A percentile compares a stretch with the other conserved stretches of the same genome.
phyloP scores from a whole-genome alignment of 805 yeast species.

The Lipomyces yamanashiensis region DNA sequence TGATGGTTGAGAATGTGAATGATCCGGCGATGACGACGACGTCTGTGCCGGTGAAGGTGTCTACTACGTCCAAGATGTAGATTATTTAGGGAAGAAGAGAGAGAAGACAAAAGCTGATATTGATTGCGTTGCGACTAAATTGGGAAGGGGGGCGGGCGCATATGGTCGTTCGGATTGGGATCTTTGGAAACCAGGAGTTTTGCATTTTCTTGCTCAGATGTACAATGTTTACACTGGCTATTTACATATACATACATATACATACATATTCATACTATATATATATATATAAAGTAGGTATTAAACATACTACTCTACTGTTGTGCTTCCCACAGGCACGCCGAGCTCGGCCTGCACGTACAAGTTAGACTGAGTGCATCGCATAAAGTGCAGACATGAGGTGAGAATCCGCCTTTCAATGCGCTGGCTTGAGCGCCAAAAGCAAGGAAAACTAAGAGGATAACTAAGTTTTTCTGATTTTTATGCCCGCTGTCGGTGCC shows the following conservation, averaged over 20 bases:
- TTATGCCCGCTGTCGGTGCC: no score
- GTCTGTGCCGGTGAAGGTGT: slow-evolving; percentile 1
- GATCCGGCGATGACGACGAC: slow-evolving; percentile 5
- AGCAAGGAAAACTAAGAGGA: no score
- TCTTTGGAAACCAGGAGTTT: neutral
- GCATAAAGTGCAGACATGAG: no score
- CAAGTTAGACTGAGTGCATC: no score
- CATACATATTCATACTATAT: neutral
- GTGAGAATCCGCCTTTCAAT: no score
- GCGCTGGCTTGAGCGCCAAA: no score
- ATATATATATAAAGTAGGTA: neutral
- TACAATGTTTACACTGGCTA: neutral
- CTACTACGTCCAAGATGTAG: slow-evolving; percentile 6
- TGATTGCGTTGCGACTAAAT: neutral
- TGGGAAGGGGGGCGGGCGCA: neutral
- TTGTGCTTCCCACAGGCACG: neutral
- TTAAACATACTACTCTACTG: neutral
- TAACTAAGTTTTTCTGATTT: no score
- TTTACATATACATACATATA: neutral
- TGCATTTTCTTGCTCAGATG: neutral
- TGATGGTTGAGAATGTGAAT: slow-evolving; percentile 20
- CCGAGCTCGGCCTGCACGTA: no score
- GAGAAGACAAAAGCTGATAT: neutral
- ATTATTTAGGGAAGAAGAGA: neutral
- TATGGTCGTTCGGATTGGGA: neutral